A percentile compares a stretch with the other conserved stretches of the same genome.
Evolutionary conservation across 768 basidiomycete species (phyloP).

Genomic region (Cystobasidium ongulense): DNA sequence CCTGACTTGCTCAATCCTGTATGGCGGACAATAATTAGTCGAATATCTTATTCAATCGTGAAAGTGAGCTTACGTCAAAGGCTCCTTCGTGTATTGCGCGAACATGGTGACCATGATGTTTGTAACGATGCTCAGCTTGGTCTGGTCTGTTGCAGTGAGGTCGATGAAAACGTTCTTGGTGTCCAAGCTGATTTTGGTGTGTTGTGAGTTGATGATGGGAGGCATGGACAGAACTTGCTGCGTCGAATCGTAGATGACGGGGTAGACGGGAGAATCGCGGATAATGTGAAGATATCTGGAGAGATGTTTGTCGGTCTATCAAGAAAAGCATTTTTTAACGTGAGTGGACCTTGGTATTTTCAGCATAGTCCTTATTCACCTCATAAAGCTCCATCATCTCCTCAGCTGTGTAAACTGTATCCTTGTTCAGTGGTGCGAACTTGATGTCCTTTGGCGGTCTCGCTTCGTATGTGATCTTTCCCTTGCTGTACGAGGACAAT

Average conservation of each 20-base stretch:
- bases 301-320: conserved; percentile 82
- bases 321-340: not conserved
- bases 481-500: conserved; percentile 10
- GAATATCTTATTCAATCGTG: not conserved
- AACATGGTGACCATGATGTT: conserved; percentile 98
- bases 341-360: not conserved
- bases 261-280: conserved; percentile 88
- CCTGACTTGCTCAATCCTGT: conserved; percentile 85
- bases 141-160: conserved; percentile 90
- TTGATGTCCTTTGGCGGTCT: conserved; percentile 76
- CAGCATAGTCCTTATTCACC: conserved; percentile 53
- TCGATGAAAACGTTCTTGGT: conserved; percentile 94
- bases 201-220: conserved; percentile 94
- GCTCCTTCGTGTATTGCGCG: conserved; percentile 84
- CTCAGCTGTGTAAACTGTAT: conserved; percentile 68
- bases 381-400: conserved; percentile 91
- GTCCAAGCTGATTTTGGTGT: conserved; percentile 90
- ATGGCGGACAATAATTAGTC: not conserved
- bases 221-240: conserved; percentile 91
- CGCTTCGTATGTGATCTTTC: conserved; percentile 41
- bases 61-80: conserved; percentile 65
- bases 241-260: conserved; percentile 86
- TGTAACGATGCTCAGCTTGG: conserved; percentile 89
- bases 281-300: conserved; percentile 83
- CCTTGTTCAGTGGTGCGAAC: conserved; percentile 77